These are phyloP conservation scores for Candida coquimbonensis DNA, from an alignment of 805 yeast genomes.

Conservation along the genomic window DNA sequence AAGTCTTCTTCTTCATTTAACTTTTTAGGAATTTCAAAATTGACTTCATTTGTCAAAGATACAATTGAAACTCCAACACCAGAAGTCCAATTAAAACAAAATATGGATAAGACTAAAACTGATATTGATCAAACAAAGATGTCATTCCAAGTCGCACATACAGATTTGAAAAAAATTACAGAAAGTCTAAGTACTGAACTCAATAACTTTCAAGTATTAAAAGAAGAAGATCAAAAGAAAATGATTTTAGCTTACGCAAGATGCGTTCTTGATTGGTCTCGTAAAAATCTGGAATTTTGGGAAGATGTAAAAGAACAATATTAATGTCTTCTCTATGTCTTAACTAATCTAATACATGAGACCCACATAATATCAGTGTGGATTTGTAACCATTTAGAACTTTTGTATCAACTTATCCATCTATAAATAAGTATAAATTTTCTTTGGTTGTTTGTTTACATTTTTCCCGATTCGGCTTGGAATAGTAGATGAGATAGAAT, in stretches of 20 bases:
- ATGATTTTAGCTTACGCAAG: conserved; percentile 48
- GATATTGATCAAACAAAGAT: conserved; percentile 41
- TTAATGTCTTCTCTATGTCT: not conserved
- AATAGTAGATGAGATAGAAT: too few species aligned
- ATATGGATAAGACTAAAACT: conserved; percentile 35
- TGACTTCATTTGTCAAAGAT: conserved; percentile 48
- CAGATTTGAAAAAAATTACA: conserved; percentile 43
- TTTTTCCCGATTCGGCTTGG: conserved; percentile 13
- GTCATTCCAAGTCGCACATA: conserved; percentile 45
- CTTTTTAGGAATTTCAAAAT: conserved; percentile 45
- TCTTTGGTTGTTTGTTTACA: conserved; percentile 15
- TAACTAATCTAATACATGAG: not conserved
- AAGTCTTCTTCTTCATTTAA: conserved; percentile 34
- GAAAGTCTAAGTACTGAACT: conserved; percentile 36
- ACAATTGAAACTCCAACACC: conserved; percentile 58
- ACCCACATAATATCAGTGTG: not conserved
- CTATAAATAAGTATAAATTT: too few species aligned
- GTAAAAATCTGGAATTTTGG: conserved; percentile 61
- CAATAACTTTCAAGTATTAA: conserved; percentile 39
- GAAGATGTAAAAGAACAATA: conserved; percentile 41
- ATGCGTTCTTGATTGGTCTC: conserved; percentile 59
- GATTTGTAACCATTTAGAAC: too few species aligned
- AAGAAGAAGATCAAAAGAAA: conserved; percentile 43
- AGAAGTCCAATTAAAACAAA: conserved; percentile 51
- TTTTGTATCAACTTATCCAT: too few species aligned